These are phyloP conservation scores for Acanthochlamys bracteata DNA, from an alignment of 106 monocot genomes.

Conservation along the genomic window DNA sequence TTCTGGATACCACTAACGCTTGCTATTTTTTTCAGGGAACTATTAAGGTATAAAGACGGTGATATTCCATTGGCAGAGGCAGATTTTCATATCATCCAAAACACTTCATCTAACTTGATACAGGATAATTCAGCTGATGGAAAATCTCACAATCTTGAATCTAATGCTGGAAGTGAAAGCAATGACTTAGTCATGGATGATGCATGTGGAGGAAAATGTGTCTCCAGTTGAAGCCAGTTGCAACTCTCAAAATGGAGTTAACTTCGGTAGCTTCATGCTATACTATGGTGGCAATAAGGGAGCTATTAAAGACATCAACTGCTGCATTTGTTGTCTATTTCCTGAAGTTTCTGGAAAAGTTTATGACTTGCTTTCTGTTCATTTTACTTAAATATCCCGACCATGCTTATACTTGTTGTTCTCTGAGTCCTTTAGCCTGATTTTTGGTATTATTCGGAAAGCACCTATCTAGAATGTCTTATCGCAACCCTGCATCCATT, in stretches of 20 bases:
- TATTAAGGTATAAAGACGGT: slow-evolving; percentile 50
- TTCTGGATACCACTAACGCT: background rate
- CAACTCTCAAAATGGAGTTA: slow-evolving; percentile 53
- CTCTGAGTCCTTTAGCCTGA: too few species aligned
- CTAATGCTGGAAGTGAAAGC: slow-evolving; percentile 4
- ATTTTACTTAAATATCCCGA: too few species aligned
- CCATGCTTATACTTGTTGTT: too few species aligned
- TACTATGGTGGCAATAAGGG: slow-evolving; percentile 91
- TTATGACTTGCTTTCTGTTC: too few species aligned
- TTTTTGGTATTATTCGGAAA: too few species aligned
- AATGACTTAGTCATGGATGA: slow-evolving; percentile 11
- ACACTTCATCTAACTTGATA: background rate
- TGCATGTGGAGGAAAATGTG: slow-evolving; percentile 1
- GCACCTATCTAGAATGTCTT: too few species aligned
- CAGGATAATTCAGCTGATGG: slow-evolving; percentile 6
- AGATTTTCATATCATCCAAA: slow-evolving; percentile 61
- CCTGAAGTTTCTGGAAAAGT: background rate
- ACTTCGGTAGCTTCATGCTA: slow-evolving; percentile 80
- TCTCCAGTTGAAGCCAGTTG: slow-evolving; percentile 5
- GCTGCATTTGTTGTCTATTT: slow-evolving; percentile 42
- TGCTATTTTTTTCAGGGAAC: slow-evolving; percentile 43
- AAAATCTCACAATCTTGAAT: background rate
- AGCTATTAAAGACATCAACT: slow-evolving; percentile 74
- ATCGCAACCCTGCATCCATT: too few species aligned
- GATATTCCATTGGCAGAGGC: slow-evolving; percentile 48